Evolutionary conservation across 2,329 filamentous ascomycete genomes (phyloP).

Genomic region (Cladophialophora chaetospira): DNA sequence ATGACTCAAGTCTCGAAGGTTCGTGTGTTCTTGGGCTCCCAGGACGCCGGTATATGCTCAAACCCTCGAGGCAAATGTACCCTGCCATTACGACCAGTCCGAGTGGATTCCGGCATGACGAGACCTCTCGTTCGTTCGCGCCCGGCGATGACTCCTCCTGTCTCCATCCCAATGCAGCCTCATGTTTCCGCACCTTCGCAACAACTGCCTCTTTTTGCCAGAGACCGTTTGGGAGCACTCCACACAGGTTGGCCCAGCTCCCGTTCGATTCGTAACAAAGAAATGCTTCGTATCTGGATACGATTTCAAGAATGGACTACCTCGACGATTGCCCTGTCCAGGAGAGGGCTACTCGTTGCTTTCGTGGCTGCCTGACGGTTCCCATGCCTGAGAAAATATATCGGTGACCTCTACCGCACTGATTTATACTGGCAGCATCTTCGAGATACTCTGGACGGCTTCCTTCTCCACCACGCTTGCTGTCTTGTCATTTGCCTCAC

Average conservation of each 20-base stretch:
- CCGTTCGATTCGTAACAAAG: not conserved
- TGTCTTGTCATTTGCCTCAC: no score
- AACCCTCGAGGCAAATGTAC: not conserved
- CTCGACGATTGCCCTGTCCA: not conserved
- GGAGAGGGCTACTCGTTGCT: not conserved
- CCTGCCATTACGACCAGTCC: not conserved
- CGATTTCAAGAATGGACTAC: not conserved
- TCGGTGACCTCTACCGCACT: not conserved
- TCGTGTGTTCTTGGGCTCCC: no score
- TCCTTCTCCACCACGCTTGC: no score
- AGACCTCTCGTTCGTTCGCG: not conserved
- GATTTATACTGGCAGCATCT: not conserved
- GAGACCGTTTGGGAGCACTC: not conserved
- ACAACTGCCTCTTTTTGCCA: not conserved
- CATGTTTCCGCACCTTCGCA: not conserved
- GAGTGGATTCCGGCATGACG: not conserved
- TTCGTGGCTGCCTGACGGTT: slow-evolving; percentile 4
- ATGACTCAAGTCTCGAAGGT: no score
- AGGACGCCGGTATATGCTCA: no score
- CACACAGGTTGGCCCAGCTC: not conserved
- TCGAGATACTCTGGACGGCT: not conserved
- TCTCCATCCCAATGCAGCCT: not conserved
- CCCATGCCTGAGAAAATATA: not conserved
- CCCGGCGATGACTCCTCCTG: not conserved
- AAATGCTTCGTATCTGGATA: not conserved